Conservation (phyloP, 768 basidiomycete species). For the Mycena rebaudengoi region DNA sequence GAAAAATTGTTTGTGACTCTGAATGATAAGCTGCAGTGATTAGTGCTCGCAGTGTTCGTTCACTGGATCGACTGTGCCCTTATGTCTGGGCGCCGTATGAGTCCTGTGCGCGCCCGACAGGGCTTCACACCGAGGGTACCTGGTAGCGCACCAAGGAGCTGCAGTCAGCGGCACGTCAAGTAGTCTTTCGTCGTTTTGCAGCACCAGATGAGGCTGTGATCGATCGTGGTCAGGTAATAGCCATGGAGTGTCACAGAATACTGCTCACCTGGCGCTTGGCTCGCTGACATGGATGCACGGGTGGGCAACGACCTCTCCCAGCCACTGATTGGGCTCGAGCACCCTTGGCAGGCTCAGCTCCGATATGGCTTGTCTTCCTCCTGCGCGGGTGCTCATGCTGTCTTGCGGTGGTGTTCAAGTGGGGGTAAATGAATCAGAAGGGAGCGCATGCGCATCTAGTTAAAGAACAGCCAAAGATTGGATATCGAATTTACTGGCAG, state of each 20-base stretch:
- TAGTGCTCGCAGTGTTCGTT: slow-evolving; percentile 6
- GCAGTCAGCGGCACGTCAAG: too few species aligned
- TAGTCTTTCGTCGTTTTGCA: slow-evolving; percentile 52
- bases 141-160: too few species aligned
- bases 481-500: too few species aligned
- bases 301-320: slow-evolving; percentile 88
- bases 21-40: too few species aligned
- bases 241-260: too few species aligned
- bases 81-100: slow-evolving; percentile 84
- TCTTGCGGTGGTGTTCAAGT: slow-evolving; percentile 9
- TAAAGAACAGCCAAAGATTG: too few species aligned
- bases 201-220: slow-evolving; percentile 90
- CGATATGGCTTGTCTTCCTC: slow-evolving; percentile 90
- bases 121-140: too few species aligned
- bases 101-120: too few species aligned
- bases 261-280: slow-evolving; percentile 86
- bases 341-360: slow-evolving; percentile 95
- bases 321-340: slow-evolving; percentile 91
- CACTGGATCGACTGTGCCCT: slow-evolving; percentile 62
- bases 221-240: neutral
- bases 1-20: too few species aligned
- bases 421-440: slow-evolving; percentile 9
- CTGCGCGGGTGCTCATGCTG: slow-evolving; percentile 66
- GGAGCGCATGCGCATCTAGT: too few species aligned
- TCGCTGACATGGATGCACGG: slow-evolving; percentile 91